These are phyloP conservation scores for Pythium grandisporangium DNA, from an alignment of 352 stramenopile genomes.

Conservation along the genomic window DNA sequence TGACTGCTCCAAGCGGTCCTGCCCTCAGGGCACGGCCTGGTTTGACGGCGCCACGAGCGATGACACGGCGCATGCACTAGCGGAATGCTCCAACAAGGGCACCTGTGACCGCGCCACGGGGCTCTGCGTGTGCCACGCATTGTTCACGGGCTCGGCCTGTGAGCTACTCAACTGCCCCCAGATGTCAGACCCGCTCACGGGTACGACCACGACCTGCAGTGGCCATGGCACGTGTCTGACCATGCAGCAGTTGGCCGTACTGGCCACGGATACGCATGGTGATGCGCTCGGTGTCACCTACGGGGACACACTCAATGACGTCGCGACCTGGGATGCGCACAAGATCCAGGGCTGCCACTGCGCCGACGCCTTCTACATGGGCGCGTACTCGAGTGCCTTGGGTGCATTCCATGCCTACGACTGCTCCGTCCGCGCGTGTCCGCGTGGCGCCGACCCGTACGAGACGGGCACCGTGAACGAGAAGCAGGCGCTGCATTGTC, in stretches of 20 bases:
- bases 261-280: constrained; percentile 23
- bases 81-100: constrained; percentile 43
- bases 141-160: constrained; percentile 78
- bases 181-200: too few species aligned
- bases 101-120: constrained; percentile 43
- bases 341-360: constrained; percentile 83
- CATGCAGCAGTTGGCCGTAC: constrained; percentile 54
- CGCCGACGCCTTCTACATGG: constrained; percentile 49
- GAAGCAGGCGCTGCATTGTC: constrained; percentile 51
- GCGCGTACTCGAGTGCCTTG: constrained; percentile 42
- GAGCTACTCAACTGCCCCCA: constrained; percentile 49
- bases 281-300: constrained; percentile 49
- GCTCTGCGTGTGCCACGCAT: constrained; percentile 42
- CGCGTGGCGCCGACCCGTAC: constrained; percentile 80
- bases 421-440: constrained; percentile 82
- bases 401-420: constrained; percentile 46
- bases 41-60: constrained; percentile 49
- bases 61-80: constrained; percentile 37
- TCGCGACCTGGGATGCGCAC: constrained; percentile 72
- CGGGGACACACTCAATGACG: constrained; percentile 41
- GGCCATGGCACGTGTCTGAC: constrained; percentile 63
- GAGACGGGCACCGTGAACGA: constrained; percentile 59
- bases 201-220: constrained; percentile 29
- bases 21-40: constrained; percentile 43
- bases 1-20: constrained; percentile 48